phyloP scores from a whole-genome alignment of 495 filamentous ascomycete species.

The Penicillium paradoxum region DNA sequence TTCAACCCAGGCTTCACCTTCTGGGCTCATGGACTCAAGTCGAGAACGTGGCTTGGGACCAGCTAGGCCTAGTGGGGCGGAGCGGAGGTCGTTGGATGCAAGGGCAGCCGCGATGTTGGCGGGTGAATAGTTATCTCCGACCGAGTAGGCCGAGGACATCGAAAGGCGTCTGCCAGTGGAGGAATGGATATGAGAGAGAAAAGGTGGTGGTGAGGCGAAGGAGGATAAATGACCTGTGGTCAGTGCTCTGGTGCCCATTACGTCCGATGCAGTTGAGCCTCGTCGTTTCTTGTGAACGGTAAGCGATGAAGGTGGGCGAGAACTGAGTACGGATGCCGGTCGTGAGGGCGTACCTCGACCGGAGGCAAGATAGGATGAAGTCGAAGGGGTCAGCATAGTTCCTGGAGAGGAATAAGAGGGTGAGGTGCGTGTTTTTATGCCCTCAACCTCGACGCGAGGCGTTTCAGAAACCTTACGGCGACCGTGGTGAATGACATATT shows the following conservation, averaged over 20 bases:
- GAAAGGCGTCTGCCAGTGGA: conserved; percentile 32
- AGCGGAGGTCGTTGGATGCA: conserved; percentile 14
- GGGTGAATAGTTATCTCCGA: conserved; percentile 24
- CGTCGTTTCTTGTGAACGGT: conserved; percentile 38
- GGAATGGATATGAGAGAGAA: conserved; percentile 16
- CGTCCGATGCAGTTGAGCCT: conserved; percentile 36
- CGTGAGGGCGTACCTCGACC: conserved; percentile 34
- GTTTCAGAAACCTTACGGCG: conserved; percentile 40
- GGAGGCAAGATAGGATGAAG: conserved; percentile 14
- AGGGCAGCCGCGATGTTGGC: conserved; percentile 11
- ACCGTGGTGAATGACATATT: conserved; percentile 88
- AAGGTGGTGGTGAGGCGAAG: conserved; percentile 31
- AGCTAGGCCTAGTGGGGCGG: conserved; percentile 44
- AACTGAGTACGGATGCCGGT: conserved; percentile 33
- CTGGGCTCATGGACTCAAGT: conserved; percentile 43
- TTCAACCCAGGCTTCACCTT: conserved; percentile 51
- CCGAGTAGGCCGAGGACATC: conserved; percentile 35
- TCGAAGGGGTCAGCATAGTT: conserved; percentile 17
- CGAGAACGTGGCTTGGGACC: conserved; percentile 44
- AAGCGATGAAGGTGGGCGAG: conserved; percentile 37
- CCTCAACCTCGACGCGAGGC: conserved; percentile 41
- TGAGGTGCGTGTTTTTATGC: conserved; percentile 31
- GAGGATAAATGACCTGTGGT: conserved; percentile 26
- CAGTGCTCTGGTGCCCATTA: conserved; percentile 25
- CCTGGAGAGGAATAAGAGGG: conserved; percentile 31